Evolutionary conservation across 352 stramenopile species (phyloP), one percentile per base, ranked within the genome.

Genomic region (Phytophthora cajani): DNA sequence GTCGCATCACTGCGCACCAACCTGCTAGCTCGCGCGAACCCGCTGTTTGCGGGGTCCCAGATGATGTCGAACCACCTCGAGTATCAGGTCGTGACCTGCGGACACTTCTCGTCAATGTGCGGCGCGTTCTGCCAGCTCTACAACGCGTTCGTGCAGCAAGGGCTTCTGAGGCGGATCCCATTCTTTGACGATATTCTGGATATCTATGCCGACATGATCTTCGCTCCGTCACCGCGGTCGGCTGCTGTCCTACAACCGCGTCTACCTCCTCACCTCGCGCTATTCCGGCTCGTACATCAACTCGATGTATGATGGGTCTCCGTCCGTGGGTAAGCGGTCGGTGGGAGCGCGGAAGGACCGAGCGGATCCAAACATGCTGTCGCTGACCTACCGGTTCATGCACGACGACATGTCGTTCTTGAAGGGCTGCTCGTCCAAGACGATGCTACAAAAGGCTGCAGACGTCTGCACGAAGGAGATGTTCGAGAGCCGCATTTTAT

Each of bases 111-210:
- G 14, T 67, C 62, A 3, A 72, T 53, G 0, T 62, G 69, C 40
- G 44, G 67, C 27, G 64, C 64, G 21, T 79, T 82, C 21, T 40
- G 64, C 0, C 67, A 82, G 23, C 36, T 83, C 40, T 83, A 79
- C 52, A 62, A 67, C 32, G 69, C 69, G 2, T 55, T 83, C 1
- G 36, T 63, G 23, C 52, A 77, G 19, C 47, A 62, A 50, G 27
- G 54, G 1, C 50, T 75, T 7, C 10, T 80, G 1, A 12, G 54
- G 0, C 16, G 16, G 16, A 74, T 72, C 11, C 49, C 62, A 9
- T 74, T 80, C 47, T 63, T 75, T 19, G 72, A 79, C 9, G 62
- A 67, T 0, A 19, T 77, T 27, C 50, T 83, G 38, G 25, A 58
- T 0, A 32, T 74, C 8, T 77, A 77, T 27, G 70, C 63, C 9